Base-by-base conservation (phyloP, 257 asterid species). In the Forsythia viridissima region DNA sequence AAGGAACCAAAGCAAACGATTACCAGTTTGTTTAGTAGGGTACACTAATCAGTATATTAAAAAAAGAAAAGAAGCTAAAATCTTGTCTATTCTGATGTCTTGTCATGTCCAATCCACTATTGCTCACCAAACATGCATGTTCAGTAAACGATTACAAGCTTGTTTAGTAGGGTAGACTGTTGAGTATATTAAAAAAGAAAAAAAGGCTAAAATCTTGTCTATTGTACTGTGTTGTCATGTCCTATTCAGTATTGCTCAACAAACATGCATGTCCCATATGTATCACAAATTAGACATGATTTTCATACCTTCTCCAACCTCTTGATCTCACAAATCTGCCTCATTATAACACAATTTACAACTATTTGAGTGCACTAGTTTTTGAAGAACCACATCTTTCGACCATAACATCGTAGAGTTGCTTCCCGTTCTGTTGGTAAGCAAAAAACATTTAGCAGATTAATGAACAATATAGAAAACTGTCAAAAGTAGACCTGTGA, bases 351-450 rank as follows among this genome's bases (percentile, higher is more conserved):
- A 72, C 76, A 51, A 73, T 39, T 18, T 52, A 48, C 78, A 63
- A 40, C 77, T 88, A 86, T 79, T 90, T 85, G 16, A 97, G 96
- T 9, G 87, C 92, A 66, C 98, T 95, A 41, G 94, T 95, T 85
- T 92, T 84, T 68, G 98, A 93, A 84, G 94, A 72, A 52, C 97
- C 97, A 61, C 97, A 94, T 77, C 92, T 75, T 83, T 89, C 97
- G 80, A 92, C 89, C 94, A 93, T 90, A 84, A 86, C 92, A 86
- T 89, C 89, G 73, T 92, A 95, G 55, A 95, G 92, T 79, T 93
- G 96, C 84, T 90, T 90, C 80, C 90, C 95, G 24, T 95, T 93
- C 97, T 90, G 77, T 63, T 69, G 70, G 48, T 42, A 80, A 70
- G 41, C 39, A 76, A 20, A 77, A 24, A 70, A 3, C 68, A 30